Evolutionary conservation across 805 yeast genomes (phyloP).

Genomic region (Candida ascalaphidarum): DNA sequence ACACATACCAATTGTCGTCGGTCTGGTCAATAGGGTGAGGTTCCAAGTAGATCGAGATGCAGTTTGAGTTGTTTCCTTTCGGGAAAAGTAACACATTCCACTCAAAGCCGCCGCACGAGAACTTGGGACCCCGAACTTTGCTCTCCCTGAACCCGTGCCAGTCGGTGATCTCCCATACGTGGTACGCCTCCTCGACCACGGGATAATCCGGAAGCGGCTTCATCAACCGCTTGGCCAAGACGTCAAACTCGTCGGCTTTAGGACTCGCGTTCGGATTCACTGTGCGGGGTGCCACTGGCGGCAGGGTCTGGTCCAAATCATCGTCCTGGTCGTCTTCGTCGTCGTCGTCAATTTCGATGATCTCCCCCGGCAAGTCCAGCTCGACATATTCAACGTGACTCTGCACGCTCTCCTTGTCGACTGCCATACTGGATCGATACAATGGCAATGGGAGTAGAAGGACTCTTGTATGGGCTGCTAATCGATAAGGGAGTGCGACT

Average conservation of each 20-base stretch:
- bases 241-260: slow-evolving; percentile 22
- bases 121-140: slow-evolving; percentile 38
- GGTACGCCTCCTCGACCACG: slow-evolving; percentile 19
- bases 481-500: too few relatives aligned
- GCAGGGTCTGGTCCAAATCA: neutral
- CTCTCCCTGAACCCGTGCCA: slow-evolving; percentile 37
- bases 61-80: slow-evolving; percentile 51
- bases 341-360: slow-evolving; percentile 9
- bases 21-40: slow-evolving; percentile 41
- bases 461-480: too few relatives aligned
- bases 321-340: slow-evolving; percentile 3
- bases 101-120: slow-evolving; percentile 51
- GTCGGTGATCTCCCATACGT: slow-evolving; percentile 43
- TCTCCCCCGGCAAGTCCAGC: too few relatives aligned
- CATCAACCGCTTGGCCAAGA: slow-evolving; percentile 21
- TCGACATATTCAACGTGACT: too few relatives aligned
- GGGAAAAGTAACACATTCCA: slow-evolving; percentile 77
- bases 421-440: too few relatives aligned
- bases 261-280: slow-evolving; percentile 5
- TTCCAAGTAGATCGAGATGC: slow-evolving; percentile 70
- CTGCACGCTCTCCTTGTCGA: too few relatives aligned
- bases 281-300: neutral
- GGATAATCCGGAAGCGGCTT: slow-evolving; percentile 34
- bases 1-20: slow-evolving; percentile 69
- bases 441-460: too few relatives aligned